Base-by-base conservation (phyloP, 225 moss, liverwort and hornwort species). In the Neckera pumila region DNA sequence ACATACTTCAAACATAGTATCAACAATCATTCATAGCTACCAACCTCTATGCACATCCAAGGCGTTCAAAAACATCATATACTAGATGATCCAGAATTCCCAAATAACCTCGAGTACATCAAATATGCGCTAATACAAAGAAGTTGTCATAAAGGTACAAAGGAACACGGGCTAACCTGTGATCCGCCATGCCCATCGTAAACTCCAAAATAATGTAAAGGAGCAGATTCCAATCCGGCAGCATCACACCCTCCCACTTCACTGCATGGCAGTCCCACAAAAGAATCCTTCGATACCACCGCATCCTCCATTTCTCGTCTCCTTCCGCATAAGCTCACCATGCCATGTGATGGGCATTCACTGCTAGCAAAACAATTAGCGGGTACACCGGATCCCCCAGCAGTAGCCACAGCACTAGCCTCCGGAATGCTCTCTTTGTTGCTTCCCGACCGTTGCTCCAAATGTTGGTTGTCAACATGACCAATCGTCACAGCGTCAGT, bases 101-200 rank as follows among this genome's bases (percentile, higher is more conserved):
- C 26, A 45, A 19, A 38, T 15, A 69, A 38, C 72, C 47, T 36
- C 18, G 27, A 11, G 2, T 10, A 11, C 17, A 28, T 7, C 31
- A 54, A 25, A 13, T 6, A 14, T 5, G 14, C 5, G 28, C 17
- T 5, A 26, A n/a, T 56, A 47, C 47, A 47, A 47, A 47, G 47
- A 47, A 47, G 11, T 47, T 11, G 47, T 47, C 47, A 47, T 47
- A 47, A 47, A 47, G 47, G 47, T 47, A 7, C 25, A 18, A 10
- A 14, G 6, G 81, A 34, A 65, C 8, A 59, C 76, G 47, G 6
- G 59, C 92, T 64, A 22, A 96, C 98, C 98, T 98, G 97, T 6
- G 98, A 92, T 30, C 98, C 98, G 7, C 98, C 98, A 89, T 98
- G 98, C 28, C 98, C 98, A 85, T 98, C 98, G 62, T 97, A 98